Base-by-base conservation (phyloP, 176 grass and related monocot species). In the Themeda triandra region DNA sequence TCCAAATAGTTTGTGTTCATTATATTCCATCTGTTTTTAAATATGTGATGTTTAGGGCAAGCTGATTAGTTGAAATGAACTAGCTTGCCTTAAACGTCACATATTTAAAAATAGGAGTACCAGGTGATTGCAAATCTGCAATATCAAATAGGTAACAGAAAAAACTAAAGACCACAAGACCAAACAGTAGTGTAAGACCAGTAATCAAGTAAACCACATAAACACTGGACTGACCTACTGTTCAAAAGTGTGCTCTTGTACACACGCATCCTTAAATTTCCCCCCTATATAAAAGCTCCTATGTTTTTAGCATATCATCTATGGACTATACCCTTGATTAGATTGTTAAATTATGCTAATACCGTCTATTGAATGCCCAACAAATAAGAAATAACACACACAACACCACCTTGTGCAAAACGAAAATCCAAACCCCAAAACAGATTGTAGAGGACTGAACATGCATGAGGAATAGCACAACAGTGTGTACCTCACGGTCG, bases 401-500 rank as follows among this genome's bases (percentile, higher is more conserved):
- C 41, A 80, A n/a, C 13, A 17, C 13, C 45, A 69, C 1, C 23
- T 70, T 37, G 66, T 12, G 21, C 54, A 7, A 15, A 71, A 46
- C 19, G 5, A 17, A 12, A 25, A 56, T 35, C 21, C 27, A 87
- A 41, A 83, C 21, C 7, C 29, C 28, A 48, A 56, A 86, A 63
- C 13, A 32, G 5, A 9, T 23, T 41, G 62, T 19, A 36, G 23
- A 51, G 35, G 0, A 29, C 18, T 0, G 30, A 11, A 29, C n/a
- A 42, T 51, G 60, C 29, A 54, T 41, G 48, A 87, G 48, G 31
- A 76, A 63, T 11, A 80, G 32, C 21, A 25, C 4, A 14, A 10
- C 54, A 53, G n/a, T 2, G 36, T 6, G 83, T 62, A 99, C 96
- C 96, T 99, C 91, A 27, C 90, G 93, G 17, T 99, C 96, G 5